Evolutionary conservation across 306 rosid species (phyloP).

Genomic region (Fragaria vesca): DNA sequence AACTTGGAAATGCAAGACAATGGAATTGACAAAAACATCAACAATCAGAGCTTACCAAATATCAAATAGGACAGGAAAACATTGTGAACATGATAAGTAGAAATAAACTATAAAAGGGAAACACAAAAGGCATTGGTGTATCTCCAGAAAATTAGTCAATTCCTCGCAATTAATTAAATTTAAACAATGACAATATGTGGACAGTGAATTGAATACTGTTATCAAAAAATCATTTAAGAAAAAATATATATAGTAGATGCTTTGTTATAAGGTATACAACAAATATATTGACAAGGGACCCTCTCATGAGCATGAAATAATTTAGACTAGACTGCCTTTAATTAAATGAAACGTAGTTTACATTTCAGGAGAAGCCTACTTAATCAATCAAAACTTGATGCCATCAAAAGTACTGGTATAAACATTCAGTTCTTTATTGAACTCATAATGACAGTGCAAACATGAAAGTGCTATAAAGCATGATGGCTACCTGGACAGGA

Average conservation of each 20-base stretch:
- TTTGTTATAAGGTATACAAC: neutral
- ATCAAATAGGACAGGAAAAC: neutral
- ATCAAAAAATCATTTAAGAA: neutral
- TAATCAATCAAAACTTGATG: neutral
- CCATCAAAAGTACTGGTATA: neutral
- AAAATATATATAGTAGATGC: neutral
- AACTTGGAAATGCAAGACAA: neutral
- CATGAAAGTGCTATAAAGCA: neutral
- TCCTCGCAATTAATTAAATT: neutral
- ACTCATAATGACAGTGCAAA: neutral
- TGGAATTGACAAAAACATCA: neutral
- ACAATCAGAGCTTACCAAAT: neutral
- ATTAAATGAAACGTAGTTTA: neutral
- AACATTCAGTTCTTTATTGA: neutral
- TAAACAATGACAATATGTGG: neutral
- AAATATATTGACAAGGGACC: neutral
- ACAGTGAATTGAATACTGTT: neutral
- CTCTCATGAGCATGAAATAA: neutral
- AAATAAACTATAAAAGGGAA: neutral
- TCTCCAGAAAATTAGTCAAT: neutral
- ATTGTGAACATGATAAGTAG: neutral
- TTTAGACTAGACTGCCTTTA: neutral
- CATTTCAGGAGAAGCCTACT: neutral
- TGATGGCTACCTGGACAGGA: slow-evolving; percentile 76
- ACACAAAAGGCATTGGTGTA: neutral